Base-by-base conservation (phyloP, 371 early-diverging fungal species). In the Phascolomyces articulosus region DNA sequence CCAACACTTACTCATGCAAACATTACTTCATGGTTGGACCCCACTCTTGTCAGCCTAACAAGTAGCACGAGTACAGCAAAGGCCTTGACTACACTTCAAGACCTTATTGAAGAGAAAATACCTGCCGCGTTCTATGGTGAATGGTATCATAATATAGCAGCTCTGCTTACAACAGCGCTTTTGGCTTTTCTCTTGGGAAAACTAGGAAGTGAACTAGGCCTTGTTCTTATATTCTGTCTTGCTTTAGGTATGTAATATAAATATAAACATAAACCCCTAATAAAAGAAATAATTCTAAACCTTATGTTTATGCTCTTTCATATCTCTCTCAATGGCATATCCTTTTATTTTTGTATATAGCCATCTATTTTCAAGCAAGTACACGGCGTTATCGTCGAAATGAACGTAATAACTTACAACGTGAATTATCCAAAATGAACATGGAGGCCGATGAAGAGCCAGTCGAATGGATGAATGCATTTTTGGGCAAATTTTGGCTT, bases 391-490 rank as follows among this genome's bases (percentile, higher is more conserved):
- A 88, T 68, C 77, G 87, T 21, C 80, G 82, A 26, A 73, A 82
- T 47, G 83, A 86, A 11, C 80, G 87, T 31, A 91, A 91, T 64
- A 91, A 93, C 63, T 76, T 91, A n/a, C 76, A 82, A 40, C 85
- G 91, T 23, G 90, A 87, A 38, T 58, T 88, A 21, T 72, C 83
- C 26, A 70, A 73, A 23, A 67, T 78, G 31, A 67, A 73, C 29
- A 53, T 87, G 13, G 89, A 83, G 15, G 67, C 75, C 15, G 80
- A 85, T 29, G 70, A 71, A 28, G 99, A 99, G 77, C 89, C 92
- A 34, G 95, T 92, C 4, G 96, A 96, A 63, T 99, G 99, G 99
- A 75, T 99, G 61, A 99, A 99, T 78, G 90, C 87, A 69, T 94
- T 98, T 44, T 20, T 75, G 24, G 69, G 77, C 56, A 82, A 82